Base-by-base conservation (phyloP, 78 protist species). In the Dictyostelium citrinum region DNA sequence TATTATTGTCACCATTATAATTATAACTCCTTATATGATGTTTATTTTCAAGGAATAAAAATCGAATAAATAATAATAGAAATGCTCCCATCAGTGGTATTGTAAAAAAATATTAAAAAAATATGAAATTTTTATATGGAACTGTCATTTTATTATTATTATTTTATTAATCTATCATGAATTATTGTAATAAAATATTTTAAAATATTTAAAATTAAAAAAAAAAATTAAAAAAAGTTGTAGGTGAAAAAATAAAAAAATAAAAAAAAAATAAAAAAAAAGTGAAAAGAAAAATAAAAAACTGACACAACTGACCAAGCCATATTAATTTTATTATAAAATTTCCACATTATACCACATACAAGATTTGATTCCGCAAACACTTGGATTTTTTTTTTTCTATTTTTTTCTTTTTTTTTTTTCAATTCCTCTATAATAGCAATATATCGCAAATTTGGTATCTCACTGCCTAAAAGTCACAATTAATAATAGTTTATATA, bases 31-130 rank as follows among this genome's bases (percentile, higher is more conserved):
- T 67, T 11, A 70, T 70, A 5, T 70, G 22, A 33, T 70, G 24
- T 70, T 64, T 39, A 7, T 41, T 33, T 12, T 61, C 35, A 29
- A 77, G 71, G 35, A 88, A 88, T 33, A 88, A 60, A 67, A 78
- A 88, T 22, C 80, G 41, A 7, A 88, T 78, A 22, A 77, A 11
- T 14, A 78, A 27, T 76, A 88, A 78, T 46, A 88, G 7, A 1
- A 88, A 2, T n/a, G 78, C 8, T 9, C 33, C 67, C 49, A 78
- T 37, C 0, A 88, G 41, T n/a, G 93, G 93, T 17, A 79, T 3
- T 29, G 80, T 29, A 24, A 49, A 78, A n/a, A 70, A 88, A 79
- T 61, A 64, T 43, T 33, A 88, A 79, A 78, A n/a, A 88, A 88
- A 11, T 70, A 78, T 60, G 27, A 78, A 3, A 27, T 61, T 78